Evolutionary conservation across 2,329 filamentous ascomycete species (phyloP).

Genomic region (Cercospora brassicicola): DNA sequence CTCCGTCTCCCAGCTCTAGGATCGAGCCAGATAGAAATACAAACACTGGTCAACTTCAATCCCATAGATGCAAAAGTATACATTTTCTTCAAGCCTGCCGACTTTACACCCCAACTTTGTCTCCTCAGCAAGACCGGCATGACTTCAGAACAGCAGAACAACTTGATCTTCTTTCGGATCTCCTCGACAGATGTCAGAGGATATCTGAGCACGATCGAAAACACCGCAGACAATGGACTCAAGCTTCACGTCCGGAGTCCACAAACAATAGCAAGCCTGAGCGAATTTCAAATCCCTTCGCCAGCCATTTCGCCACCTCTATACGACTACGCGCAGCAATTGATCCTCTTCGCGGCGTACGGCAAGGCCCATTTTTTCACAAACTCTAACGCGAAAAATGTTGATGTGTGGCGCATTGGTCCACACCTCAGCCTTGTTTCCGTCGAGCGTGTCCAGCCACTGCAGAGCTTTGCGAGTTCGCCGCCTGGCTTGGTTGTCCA

Average conservation of each 20-base stretch:
- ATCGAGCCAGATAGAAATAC: too few species aligned
- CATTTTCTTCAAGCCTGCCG: too few species aligned
- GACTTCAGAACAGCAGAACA: background rate
- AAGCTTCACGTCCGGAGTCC: background rate
- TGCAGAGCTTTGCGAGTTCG: background rate
- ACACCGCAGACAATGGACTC: background rate
- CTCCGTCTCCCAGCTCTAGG: too few species aligned
- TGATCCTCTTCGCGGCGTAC: background rate
- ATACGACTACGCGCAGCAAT: background rate
- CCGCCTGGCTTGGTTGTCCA: background rate
- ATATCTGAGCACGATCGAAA: background rate
- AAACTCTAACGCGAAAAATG: background rate
- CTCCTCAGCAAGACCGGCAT: too few species aligned
- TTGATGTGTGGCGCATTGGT: background rate
- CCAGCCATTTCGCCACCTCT: too few species aligned
- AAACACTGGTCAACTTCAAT: too few species aligned
- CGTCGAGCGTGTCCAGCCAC: background rate
- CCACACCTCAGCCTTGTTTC: background rate
- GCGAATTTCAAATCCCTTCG: too few species aligned
- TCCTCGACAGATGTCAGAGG: background rate
- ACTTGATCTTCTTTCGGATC: background rate
- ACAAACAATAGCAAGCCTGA: background rate
- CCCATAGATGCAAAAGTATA: too few species aligned
- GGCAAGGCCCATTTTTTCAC: background rate
- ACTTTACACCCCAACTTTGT: too few species aligned